These are phyloP conservation scores for Tolypocladium album DNA, from an alignment of 2,329 filamentous ascomycete genomes.

Conservation along the genomic window DNA sequence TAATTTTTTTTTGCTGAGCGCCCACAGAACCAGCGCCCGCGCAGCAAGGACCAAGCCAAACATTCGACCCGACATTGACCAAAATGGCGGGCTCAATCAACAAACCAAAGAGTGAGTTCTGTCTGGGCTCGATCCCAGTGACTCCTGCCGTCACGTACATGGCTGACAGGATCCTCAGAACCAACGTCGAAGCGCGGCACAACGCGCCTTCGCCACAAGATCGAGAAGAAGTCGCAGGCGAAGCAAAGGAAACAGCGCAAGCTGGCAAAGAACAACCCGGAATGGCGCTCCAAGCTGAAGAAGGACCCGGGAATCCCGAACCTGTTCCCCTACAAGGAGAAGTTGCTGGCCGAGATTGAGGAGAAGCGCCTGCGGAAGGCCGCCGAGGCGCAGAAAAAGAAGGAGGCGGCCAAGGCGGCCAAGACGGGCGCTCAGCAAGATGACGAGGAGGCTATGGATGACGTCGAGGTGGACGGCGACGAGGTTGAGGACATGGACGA, in stretches of 20 bases:
- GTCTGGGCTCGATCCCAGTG: neutral
- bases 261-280: conserved; percentile 86
- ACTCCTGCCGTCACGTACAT: neutral
- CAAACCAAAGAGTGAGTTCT: conserved; percentile 40
- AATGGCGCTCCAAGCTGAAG: conserved; percentile 92
- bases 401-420: conserved; percentile 61
- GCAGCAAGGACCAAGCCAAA: conserved; percentile 2
- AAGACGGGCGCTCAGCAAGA: conserved; percentile 38
- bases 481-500: conserved; percentile 40
- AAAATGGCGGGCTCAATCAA: conserved; percentile 44
- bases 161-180: conserved; percentile 41
- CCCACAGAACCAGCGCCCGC: neutral
- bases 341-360: conserved; percentile 88
- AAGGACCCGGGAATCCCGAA: conserved; percentile 98
- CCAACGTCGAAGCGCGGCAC: conserved; percentile 89
- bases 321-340: conserved; percentile 95
- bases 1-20: conserved; percentile 23
- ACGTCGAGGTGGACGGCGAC: conserved; percentile 33
- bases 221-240: conserved; percentile 79
- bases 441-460: conserved; percentile 30
- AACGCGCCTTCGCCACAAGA: conserved; percentile 86
- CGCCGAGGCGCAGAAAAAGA: conserved; percentile 62
- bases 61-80: neutral
- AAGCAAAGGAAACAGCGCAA: conserved; percentile 90
- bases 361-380: conserved; percentile 71